Evolutionary conservation across 2,329 filamentous ascomycete species (phyloP), one percentile per base, ranked within the genome.

Genomic region (Xylariaceae sp.): DNA sequence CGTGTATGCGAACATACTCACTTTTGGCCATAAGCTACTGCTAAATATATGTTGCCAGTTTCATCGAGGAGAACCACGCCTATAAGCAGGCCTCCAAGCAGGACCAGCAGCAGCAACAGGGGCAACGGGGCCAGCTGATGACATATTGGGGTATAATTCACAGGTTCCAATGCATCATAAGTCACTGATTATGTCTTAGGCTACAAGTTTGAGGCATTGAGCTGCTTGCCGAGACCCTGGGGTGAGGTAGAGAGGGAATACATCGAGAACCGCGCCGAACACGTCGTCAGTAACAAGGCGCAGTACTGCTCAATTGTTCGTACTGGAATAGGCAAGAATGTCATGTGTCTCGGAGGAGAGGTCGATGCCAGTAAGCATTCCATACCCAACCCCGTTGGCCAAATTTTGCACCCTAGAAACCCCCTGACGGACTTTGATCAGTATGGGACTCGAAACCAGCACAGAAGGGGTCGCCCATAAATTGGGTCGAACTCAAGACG

Each of bases 401-500:
- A 44, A 33, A 8, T 38, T 29, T 41, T 28, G 19, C 16, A 18
- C 17, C 30, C 22, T 26, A 26, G 6, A 26, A 6, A 26, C 22
- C 22, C 22, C 11, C 22, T 26, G 22, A 26, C 22, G 13, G 33
- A 7, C 12, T 19, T 7, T 8, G 15, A 8, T 7, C 22, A 85
- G 87, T 95, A 34, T 90, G 89, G 85, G 89, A 94, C 59, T 78
- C 75, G 42, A 95, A 93, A 59, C 88, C 89, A 0, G 63, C 66
- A 3, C 71, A 74, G 44, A 74, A 74, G 39, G 79, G 78, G 37
- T 73, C 73, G n/a, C 80, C 85, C 0, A 85, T 89, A 50, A 88
- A 91, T 55, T 98, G 90, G 86, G 84, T 97, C 24, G 93, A 98
- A 64, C 76, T 98, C 43, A 98, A 98, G 63, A 98, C 93, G 1